phyloP scores from a whole-genome alignment of 495 filamentous ascomycete genomes.

The Amphirosellinia nigrospora region DNA sequence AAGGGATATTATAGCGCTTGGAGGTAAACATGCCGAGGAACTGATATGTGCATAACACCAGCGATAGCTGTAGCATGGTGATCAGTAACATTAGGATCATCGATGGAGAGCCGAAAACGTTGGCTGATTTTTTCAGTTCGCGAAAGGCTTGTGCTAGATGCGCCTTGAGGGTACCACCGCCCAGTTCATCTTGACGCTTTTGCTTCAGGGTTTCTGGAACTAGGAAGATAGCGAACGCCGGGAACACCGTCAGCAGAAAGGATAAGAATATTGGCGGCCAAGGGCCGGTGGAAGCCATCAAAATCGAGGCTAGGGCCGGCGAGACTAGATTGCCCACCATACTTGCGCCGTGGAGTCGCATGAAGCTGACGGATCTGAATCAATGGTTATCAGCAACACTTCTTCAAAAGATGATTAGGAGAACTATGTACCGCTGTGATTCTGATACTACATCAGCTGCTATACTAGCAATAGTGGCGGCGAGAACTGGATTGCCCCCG shows the following conservation, averaged over 20 bases:
- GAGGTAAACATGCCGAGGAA: slow-evolving; percentile 41
- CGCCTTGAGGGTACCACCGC: slow-evolving; percentile 23
- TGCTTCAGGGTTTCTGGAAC: slow-evolving; percentile 54
- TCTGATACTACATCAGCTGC: slow-evolving; percentile 64
- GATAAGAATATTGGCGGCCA: slow-evolving; percentile 56
- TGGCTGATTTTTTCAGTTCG: slow-evolving; percentile 33
- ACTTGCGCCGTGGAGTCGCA: slow-evolving; percentile 53
- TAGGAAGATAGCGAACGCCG: slow-evolving; percentile 40
- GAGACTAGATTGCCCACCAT: slow-evolving; percentile 59
- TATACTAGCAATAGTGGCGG: slow-evolving; percentile 61
- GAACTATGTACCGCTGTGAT: slow-evolving; percentile 50
- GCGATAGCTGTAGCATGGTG: slow-evolving; percentile 31
- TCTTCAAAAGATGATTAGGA: background rate
- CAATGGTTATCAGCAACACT: background rate
- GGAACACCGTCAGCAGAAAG: slow-evolving; percentile 33
- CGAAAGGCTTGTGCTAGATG: slow-evolving; percentile 21
- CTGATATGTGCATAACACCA: slow-evolving; percentile 34
- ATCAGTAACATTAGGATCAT: slow-evolving; percentile 35
- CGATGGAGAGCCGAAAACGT: slow-evolving; percentile 30
- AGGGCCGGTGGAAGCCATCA: slow-evolving; percentile 65
- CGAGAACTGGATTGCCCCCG: slow-evolving; percentile 58
- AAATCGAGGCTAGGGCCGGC: slow-evolving; percentile 58
- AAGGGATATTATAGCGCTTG: slow-evolving; percentile 37
- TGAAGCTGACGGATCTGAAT: slow-evolving; percentile 55
- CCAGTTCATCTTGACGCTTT: background rate